phyloP scores from a whole-genome alignment of 169 alveolate species.

The Plasmodium malariae region DNA sequence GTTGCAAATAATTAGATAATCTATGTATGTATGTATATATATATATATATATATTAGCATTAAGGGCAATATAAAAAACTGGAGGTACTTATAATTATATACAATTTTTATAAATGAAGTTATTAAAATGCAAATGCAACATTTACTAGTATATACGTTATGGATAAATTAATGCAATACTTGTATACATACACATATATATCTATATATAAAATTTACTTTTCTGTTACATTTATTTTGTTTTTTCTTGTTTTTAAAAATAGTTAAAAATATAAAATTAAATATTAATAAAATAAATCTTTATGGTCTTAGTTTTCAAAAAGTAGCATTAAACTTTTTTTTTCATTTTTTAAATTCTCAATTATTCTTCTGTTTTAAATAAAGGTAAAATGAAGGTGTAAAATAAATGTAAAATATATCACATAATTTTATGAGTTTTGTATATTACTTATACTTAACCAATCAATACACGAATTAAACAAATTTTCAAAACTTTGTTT shows the following conservation, averaged over 20 bases:
- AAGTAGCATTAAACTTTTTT: slow-evolving; percentile 13
- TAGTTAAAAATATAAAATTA: slow-evolving; percentile 30
- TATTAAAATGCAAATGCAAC: background rate
- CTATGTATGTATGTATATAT: too few relatives aligned
- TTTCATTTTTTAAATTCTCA: background rate
- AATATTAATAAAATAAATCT: slow-evolving; percentile 31
- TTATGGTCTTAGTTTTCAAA: slow-evolving; percentile 34
- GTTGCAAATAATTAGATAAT: too few relatives aligned
- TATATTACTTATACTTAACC: background rate
- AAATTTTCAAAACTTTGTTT: slow-evolving; percentile 7
- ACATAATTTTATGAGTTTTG: background rate
- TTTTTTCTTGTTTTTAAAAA: slow-evolving; percentile 15
- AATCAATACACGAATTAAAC: slow-evolving; percentile 15
- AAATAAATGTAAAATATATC: background rate
- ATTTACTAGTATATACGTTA: background rate
- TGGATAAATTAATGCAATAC: background rate
- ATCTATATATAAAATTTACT: background rate
- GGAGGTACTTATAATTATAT: background rate
- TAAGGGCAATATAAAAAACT: background rate
- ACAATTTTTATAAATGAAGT: background rate
- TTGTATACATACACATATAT: background rate
- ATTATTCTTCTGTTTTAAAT: background rate
- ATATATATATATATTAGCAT: too few relatives aligned
- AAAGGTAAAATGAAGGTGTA: background rate
- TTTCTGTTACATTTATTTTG: slow-evolving; percentile 9